These are phyloP conservation scores for Aspergillus glaucus DNA, from an alignment of 2,329 filamentous ascomycete species.

Conservation along the genomic window DNA sequence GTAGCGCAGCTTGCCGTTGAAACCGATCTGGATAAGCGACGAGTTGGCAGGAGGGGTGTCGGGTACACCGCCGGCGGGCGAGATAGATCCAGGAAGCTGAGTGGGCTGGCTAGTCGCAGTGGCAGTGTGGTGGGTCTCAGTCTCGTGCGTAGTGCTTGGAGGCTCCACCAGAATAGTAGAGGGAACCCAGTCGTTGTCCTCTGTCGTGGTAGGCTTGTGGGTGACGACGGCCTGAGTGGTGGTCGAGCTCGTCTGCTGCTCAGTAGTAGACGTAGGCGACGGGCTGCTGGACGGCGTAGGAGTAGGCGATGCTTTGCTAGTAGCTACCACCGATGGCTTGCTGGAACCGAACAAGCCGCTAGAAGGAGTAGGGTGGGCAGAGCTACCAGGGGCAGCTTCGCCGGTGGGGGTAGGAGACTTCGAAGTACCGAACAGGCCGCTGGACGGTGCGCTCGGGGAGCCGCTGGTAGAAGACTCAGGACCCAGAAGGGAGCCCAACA, in stretches of 20 bases:
- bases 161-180: constrained; percentile 24
- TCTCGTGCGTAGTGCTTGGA: constrained; percentile 20
- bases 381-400: constrained; percentile 1
- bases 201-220: constrained; percentile 30
- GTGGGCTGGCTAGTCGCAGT: constrained; percentile 49
- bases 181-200: constrained; percentile 25
- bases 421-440: background rate
- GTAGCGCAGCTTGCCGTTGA: constrained; percentile 75
- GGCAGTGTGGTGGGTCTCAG: constrained; percentile 27
- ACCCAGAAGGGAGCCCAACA: background rate
- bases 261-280: constrained; percentile 12
- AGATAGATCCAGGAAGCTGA: constrained; percentile 67
- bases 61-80: constrained; percentile 57
- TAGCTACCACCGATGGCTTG: constrained; percentile 2
- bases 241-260: constrained; percentile 2
- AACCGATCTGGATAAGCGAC: constrained; percentile 75
- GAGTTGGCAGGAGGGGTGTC: constrained; percentile 59
- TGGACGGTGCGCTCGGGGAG: constrained; percentile 5
- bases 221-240: constrained; percentile 25
- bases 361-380: constrained; percentile 5
- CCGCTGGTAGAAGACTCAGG: background rate
- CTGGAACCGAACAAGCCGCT: constrained; percentile 8
- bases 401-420: background rate
- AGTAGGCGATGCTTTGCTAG: constrained; percentile 3
- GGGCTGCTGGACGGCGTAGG: constrained; percentile 16